phyloP scores from a whole-genome alignment of 2,329 filamentous ascomycete genomes.

The Neonectria coccinea region DNA sequence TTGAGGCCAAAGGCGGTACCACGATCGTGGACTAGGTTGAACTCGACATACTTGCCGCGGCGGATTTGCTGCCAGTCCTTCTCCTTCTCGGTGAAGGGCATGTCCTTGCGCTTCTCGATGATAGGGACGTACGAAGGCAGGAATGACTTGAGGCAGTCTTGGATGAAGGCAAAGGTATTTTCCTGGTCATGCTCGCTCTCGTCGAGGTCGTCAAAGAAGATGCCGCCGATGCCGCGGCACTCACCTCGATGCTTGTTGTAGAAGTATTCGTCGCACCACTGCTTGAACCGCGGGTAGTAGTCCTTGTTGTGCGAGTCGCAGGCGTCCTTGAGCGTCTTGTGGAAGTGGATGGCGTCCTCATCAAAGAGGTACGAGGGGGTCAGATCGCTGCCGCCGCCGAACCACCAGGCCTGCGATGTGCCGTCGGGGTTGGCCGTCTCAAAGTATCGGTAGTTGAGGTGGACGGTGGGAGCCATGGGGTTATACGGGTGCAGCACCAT shows the following conservation, averaged over 20 bases:
- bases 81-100: slow-evolving; percentile 86
- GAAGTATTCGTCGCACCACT: slow-evolving; percentile 99
- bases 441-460: slow-evolving; percentile 98
- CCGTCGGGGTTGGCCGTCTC: slow-evolving; percentile 91
- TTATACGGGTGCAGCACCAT: slow-evolving; percentile 94
- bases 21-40: slow-evolving; percentile 96
- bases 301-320: slow-evolving; percentile 93
- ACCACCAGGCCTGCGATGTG: slow-evolving; percentile 93
- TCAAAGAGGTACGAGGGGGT: slow-evolving; percentile 96
- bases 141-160: slow-evolving; percentile 87
- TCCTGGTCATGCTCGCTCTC: slow-evolving; percentile 87
- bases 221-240: slow-evolving; percentile 88
- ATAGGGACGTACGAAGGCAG: slow-evolving; percentile 92
- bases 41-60: slow-evolving; percentile 96
- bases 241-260: slow-evolving; percentile 91
- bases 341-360: slow-evolving; percentile 97
- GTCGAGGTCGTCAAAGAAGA: slow-evolving; percentile 99
- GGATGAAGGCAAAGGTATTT: slow-evolving; percentile 88
- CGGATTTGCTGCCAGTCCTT: slow-evolving; percentile 98
- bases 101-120: slow-evolving; percentile 86
- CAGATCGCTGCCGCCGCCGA: slow-evolving; percentile 93
- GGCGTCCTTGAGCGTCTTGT: slow-evolving; percentile 89
- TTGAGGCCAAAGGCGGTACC: slow-evolving; percentile 95
- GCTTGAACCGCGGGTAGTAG: slow-evolving; percentile 96
- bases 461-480: slow-evolving; percentile 96